phyloP scores from a whole-genome alignment of 805 yeast genomes.

The Metschnikowia chrysomelidarum region DNA sequence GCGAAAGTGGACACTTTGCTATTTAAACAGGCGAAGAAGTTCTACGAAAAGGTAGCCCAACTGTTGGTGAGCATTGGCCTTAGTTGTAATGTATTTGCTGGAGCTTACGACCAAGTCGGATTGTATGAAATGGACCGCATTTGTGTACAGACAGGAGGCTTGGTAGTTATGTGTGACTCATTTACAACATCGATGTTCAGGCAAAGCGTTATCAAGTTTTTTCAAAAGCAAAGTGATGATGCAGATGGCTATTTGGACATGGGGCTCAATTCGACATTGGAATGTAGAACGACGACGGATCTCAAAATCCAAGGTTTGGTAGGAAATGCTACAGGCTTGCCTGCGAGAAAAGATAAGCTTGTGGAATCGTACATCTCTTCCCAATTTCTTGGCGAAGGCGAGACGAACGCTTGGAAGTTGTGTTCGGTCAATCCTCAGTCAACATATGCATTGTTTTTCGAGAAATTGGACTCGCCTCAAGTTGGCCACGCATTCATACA shows the following conservation, averaged over 20 bases:
- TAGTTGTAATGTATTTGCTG: constrained; percentile 56
- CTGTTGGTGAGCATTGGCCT: constrained; percentile 50
- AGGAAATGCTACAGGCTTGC: constrained; percentile 58
- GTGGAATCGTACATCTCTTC: constrained; percentile 31
- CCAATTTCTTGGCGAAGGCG: constrained; percentile 44
- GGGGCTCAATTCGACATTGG: constrained; percentile 61
- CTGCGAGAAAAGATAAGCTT: constrained; percentile 25
- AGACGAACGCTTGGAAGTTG: constrained; percentile 58
- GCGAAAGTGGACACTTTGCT: constrained; percentile 31
- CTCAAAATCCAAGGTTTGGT: constrained; percentile 56
- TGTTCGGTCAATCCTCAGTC: constrained; percentile 56
- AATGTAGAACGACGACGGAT: constrained; percentile 50
- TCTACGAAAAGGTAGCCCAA: constrained; percentile 50
- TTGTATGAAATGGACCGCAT: constrained; percentile 62
- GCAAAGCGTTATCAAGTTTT: constrained; percentile 57
- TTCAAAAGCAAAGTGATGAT: constrained; percentile 33
- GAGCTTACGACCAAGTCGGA: constrained; percentile 70
- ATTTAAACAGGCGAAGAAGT: constrained; percentile 40
- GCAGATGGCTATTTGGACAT: constrained; percentile 39
- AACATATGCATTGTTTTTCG: constrained; percentile 58
- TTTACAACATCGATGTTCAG: constrained; percentile 67
- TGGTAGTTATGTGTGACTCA: constrained; percentile 60
- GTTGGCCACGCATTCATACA: constrained; percentile 42
- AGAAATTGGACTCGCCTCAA: constrained; percentile 38
- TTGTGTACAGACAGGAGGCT: constrained; percentile 60